Conservation (phyloP, 345 rosid genomes). For the Linum tenue region DNA sequence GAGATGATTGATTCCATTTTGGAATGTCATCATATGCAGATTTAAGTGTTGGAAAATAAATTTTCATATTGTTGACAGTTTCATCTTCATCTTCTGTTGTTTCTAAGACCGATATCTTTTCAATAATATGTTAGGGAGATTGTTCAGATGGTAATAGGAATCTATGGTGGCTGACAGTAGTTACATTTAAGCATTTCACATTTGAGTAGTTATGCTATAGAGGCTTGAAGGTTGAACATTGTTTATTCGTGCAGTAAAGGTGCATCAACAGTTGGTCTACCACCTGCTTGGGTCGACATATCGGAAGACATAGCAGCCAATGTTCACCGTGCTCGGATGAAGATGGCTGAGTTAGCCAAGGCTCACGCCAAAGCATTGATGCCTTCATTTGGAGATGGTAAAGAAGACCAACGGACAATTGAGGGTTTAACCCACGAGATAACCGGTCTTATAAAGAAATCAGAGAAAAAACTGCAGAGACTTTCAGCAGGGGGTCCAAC, state of each 20-base stretch:
- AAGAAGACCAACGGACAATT: slow-evolving; percentile 79
- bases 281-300: slow-evolving; percentile 94
- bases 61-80: too few relatives aligned
- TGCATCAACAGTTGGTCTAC: slow-evolving; percentile 66
- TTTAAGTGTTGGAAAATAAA: too few relatives aligned
- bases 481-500: slow-evolving; percentile 68
- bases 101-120: too few relatives aligned
- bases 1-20: too few relatives aligned
- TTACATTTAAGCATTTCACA: not conserved
- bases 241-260: slow-evolving; percentile 55
- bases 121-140: too few relatives aligned
- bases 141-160: not conserved
- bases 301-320: slow-evolving; percentile 83
- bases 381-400: slow-evolving; percentile 98
- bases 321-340: slow-evolving; percentile 60
- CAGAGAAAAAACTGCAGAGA: slow-evolving; percentile 70
- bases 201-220: not conserved
- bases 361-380: slow-evolving; percentile 93
- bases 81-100: too few relatives aligned
- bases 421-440: slow-evolving; percentile 82
- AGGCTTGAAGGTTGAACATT: slow-evolving; percentile 5
- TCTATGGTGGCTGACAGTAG: not conserved
- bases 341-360: slow-evolving; percentile 73
- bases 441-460: slow-evolving; percentile 62
- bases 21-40: too few relatives aligned